Percentiles rank a stretch among this genome's conserved stretches.
phyloP scores from a whole-genome alignment of 2,329 filamentous ascomycete genomes.

The Pseudogymnoascus sp. region DNA sequence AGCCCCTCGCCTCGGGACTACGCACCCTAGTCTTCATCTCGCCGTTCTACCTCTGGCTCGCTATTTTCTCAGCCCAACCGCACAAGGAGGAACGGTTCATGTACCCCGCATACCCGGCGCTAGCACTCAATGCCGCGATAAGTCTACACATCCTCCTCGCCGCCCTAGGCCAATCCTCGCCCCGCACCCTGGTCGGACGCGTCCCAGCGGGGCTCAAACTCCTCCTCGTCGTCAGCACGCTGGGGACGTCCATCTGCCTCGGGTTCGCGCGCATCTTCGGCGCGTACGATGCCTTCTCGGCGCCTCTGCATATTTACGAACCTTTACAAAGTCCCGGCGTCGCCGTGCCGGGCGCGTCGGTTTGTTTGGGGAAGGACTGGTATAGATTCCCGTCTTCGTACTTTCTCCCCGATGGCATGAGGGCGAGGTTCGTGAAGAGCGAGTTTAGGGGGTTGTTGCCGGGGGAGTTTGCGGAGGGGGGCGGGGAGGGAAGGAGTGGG shows the following conservation, averaged over 20 bases:
- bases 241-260: conserved; percentile 56
- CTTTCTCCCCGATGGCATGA: conserved; percentile 75
- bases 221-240: conserved; percentile 45
- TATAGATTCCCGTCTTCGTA: conserved; percentile 94
- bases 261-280: conserved; percentile 67
- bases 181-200: conserved; percentile 57
- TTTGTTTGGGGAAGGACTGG: conserved; percentile 96
- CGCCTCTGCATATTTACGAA: conserved; percentile 63
- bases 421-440: conserved; percentile 81
- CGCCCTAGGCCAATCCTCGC: conserved; percentile 62
- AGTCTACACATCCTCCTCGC: conserved; percentile 72
- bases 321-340: conserved; percentile 49
- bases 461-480: conserved; percentile 71
- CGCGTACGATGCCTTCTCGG: conserved; percentile 72
- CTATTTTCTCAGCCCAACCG: conserved; percentile 82
- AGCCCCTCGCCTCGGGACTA: conserved; percentile 60
- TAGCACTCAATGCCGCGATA: conserved; percentile 81
- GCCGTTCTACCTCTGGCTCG: conserved; percentile 92
- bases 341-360: conserved; percentile 52
- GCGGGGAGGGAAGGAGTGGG: conserved; percentile 21
- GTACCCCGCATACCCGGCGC: conserved; percentile 89
- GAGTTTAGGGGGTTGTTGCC: conserved; percentile 85
- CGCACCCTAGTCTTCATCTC: conserved; percentile 69
- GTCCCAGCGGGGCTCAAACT: conserved; percentile 72
- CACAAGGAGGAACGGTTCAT: conserved; percentile 99